Percentiles rank a stretch among this genome's conserved stretches.
phyloP scores from a whole-genome alignment of 129 eudicot genomes.

The Kitagawia praeruptora region DNA sequence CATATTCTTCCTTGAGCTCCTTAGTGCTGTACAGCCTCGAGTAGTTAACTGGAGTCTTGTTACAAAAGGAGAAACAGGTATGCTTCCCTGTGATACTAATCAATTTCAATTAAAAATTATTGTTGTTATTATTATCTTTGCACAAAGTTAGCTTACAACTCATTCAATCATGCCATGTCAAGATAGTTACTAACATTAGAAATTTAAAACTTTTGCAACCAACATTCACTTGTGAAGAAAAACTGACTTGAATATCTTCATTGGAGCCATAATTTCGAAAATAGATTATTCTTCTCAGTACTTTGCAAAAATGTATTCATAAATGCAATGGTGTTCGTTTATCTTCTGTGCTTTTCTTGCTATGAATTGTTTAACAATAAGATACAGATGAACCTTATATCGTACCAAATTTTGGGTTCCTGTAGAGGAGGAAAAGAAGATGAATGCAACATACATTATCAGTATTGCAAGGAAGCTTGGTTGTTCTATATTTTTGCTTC shows the following conservation, averaged over 20 bases:
- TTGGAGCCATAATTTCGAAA: neutral
- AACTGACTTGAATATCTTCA: neutral
- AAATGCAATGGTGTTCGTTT: neutral
- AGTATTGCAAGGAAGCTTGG: slow-evolving; percentile 95
- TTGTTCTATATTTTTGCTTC: slow-evolving; percentile 90
- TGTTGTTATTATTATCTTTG: neutral
- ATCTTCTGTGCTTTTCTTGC: neutral
- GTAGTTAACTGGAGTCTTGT: slow-evolving; percentile 94
- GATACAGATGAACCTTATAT: neutral
- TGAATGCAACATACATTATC: slow-evolving; percentile 95
- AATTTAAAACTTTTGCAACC: neutral
- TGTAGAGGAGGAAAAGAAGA: slow-evolving; percentile 92
- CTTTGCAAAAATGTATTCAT: neutral
- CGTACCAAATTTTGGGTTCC: neutral
- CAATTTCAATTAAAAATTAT: neutral
- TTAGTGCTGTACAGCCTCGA: slow-evolving; percentile 90
- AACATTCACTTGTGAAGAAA: neutral
- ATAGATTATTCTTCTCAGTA: neutral
- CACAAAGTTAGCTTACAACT: neutral
- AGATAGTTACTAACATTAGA: neutral
- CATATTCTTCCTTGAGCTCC: slow-evolving; percentile 89
- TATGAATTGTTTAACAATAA: neutral
- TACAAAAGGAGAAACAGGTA: slow-evolving; percentile 86
- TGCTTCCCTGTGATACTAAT: slow-evolving; percentile 5
- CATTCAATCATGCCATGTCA: neutral